Evolutionary conservation across 495 filamentous ascomycete species (phyloP).

Genomic region (Glutinoglossum americanum): DNA sequence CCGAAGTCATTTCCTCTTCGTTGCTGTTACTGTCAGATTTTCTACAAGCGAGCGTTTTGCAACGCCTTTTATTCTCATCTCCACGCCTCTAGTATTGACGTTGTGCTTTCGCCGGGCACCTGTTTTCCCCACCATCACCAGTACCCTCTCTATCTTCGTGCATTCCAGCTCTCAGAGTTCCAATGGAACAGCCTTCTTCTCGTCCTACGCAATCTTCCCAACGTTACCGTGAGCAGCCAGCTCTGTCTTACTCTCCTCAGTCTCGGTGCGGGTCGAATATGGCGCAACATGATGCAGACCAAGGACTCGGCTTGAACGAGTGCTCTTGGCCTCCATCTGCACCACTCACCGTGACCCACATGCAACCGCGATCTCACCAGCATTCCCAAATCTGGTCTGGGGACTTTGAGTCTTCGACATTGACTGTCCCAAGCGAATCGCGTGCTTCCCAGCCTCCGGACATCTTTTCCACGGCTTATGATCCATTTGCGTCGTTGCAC

Average conservation of each 20-base stretch:
- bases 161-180: too few relatives aligned
- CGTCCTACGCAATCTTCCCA: not conserved
- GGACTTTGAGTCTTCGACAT: not conserved
- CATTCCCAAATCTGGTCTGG: conserved; percentile 16
- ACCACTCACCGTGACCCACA: conserved; percentile 6
- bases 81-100: not conserved
- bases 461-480: conserved; percentile 30
- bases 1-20: not conserved
- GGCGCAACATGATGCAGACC: not conserved
- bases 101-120: not conserved
- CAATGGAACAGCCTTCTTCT: not conserved
- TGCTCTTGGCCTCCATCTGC: not conserved
- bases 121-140: not conserved
- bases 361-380: conserved; percentile 18
- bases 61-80: not conserved
- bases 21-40: not conserved
- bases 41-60: not conserved
- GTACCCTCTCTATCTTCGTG: not conserved
- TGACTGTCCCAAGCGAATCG: not conserved
- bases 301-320: not conserved
- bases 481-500: conserved; percentile 25
- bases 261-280: not conserved
- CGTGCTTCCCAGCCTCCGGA: conserved; percentile 3
- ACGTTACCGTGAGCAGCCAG: not conserved
- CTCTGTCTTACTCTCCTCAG: not conserved